Percentiles rank a stretch among this genome's conserved stretches.
Conservation (phyloP, 2,329 filamentous ascomycete species). For the Ceratocystis colombiana region DNA sequence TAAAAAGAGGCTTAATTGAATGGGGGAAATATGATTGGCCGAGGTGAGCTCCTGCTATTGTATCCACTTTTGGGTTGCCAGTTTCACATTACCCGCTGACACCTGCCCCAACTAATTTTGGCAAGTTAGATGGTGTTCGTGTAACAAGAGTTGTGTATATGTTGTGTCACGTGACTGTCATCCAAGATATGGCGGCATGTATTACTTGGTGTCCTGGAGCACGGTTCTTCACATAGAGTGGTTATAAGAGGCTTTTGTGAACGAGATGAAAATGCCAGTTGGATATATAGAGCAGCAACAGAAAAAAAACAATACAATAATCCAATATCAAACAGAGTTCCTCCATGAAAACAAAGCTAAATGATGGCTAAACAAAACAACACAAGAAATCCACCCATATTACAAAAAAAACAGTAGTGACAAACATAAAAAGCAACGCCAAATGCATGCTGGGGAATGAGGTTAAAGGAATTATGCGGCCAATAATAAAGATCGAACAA, state of each 20-base stretch:
- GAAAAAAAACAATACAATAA: constrained; percentile 2
- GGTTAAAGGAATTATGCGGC: background rate
- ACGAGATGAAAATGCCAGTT: background rate
- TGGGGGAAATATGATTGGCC: background rate
- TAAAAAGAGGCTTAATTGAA: background rate
- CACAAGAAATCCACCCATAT: background rate
- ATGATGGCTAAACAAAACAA: background rate
- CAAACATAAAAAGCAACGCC: constrained; percentile 15
- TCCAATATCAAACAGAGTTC: constrained; percentile 12
- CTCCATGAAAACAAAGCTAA: constrained; percentile 10
- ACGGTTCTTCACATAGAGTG: background rate
- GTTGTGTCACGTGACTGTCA: constrained; percentile 6
- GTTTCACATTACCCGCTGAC: background rate
- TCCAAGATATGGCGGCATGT: background rate
- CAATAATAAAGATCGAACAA: background rate
- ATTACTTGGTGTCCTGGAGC: too few relatives aligned
- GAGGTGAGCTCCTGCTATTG: background rate
- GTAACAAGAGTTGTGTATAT: background rate
- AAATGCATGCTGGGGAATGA: constrained; percentile 1
- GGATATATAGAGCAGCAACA: background rate
- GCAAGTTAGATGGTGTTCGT: background rate
- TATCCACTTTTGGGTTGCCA: background rate
- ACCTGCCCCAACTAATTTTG: background rate
- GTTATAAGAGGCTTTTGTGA: background rate
- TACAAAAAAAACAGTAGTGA: background rate